phyloP scores from a whole-genome alignment of 495 filamentous ascomycete genomes.

The Penicillium angulare region DNA sequence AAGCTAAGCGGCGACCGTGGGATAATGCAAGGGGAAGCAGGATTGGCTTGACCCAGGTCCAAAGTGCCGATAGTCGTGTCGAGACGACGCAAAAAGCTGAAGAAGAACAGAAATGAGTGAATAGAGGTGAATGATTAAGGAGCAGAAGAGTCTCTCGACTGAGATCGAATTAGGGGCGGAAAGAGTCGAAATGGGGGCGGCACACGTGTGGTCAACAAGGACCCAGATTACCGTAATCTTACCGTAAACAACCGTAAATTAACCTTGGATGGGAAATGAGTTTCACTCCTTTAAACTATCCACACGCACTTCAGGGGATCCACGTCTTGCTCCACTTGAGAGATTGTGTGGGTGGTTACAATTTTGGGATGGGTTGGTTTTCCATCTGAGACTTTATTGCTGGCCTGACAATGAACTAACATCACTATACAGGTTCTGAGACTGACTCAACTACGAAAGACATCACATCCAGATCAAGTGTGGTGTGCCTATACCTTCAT shows the following conservation, averaged over 20 bases:
- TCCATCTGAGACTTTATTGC: too few relatives aligned
- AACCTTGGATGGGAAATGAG: too few relatives aligned
- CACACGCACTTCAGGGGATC: conserved; percentile 2
- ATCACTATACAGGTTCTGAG: not conserved
- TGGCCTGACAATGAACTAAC: too few relatives aligned
- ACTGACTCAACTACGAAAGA: too few relatives aligned
- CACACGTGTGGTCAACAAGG: conserved; percentile 16
- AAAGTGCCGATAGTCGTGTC: conserved; percentile 27
- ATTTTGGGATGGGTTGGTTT: too few relatives aligned
- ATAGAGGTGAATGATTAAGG: conserved; percentile 18
- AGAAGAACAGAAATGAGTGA: conserved; percentile 26
- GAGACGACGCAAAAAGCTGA: conserved; percentile 25
- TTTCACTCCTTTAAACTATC: too few relatives aligned
- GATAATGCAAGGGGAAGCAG: conserved; percentile 36
- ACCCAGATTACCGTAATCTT: not conserved
- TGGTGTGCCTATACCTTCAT: too few relatives aligned
- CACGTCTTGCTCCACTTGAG: too few relatives aligned
- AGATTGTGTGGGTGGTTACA: too few relatives aligned
- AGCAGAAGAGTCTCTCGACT: conserved; percentile 12
- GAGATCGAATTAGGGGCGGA: conserved; percentile 9
- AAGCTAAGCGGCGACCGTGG: conserved; percentile 32
- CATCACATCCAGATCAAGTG: too few relatives aligned
- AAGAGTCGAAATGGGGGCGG: conserved; percentile 22
- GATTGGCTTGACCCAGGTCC: conserved; percentile 34
- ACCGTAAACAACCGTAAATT: conserved; percentile 1